Conservation (phyloP, 129 eudicot genomes). For the Logfia minima region DNA sequence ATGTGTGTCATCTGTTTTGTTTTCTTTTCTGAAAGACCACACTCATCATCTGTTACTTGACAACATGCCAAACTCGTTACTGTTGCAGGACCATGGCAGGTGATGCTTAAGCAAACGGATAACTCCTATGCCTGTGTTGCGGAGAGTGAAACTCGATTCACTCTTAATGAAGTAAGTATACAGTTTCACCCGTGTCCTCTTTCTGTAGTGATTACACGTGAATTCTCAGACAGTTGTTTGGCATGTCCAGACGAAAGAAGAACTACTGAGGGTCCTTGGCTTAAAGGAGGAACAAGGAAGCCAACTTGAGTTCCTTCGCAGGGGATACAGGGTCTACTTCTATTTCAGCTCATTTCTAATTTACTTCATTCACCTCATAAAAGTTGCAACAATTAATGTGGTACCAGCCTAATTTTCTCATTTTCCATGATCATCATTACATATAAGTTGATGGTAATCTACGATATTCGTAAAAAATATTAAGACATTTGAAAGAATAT, state of each 20-base stretch:
- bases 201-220: background rate
- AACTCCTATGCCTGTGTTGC: slow-evolving; percentile 91
- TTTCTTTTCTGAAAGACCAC: background rate
- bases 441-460: background rate
- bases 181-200: background rate
- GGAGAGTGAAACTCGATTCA: slow-evolving; percentile 87
- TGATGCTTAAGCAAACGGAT: slow-evolving; percentile 95
- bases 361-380: background rate
- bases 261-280: slow-evolving; percentile 90
- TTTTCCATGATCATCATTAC: slow-evolving; percentile 2
- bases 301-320: slow-evolving; percentile 90
- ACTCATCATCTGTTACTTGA: background rate
- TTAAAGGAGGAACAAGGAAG: slow-evolving; percentile 95
- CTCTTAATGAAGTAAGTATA: slow-evolving; percentile 73
- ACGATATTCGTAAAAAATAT: no score
- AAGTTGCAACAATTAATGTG: background rate
- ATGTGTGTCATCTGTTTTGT: background rate
- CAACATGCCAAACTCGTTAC: background rate
- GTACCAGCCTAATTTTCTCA: background rate
- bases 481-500: background rate
- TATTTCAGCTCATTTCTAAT: background rate
- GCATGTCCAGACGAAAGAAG: slow-evolving; percentile 80
- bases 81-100: slow-evolving; percentile 97
- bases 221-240: slow-evolving; percentile 22
- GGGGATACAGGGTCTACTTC: slow-evolving; percentile 80